These are phyloP conservation scores for Verticillium zaregamsianum DNA, from an alignment of 2,329 filamentous ascomycete genomes.

Conservation along the genomic window DNA sequence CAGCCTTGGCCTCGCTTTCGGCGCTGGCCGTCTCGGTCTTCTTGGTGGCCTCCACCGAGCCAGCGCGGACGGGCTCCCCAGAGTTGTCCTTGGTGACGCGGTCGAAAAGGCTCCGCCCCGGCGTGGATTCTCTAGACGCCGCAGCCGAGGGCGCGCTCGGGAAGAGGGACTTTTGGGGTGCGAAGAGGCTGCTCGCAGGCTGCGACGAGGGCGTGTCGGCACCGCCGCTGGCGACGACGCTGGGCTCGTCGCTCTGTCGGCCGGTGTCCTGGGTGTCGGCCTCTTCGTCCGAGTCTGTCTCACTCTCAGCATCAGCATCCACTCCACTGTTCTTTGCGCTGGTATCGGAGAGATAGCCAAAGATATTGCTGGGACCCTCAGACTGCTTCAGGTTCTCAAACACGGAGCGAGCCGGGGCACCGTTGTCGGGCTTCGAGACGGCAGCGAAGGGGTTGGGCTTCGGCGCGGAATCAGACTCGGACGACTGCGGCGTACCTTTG, in stretches of 20 bases:
- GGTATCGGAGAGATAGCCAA: slow-evolving; percentile 54
- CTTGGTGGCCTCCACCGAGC: slow-evolving; percentile 21
- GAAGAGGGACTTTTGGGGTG: slow-evolving; percentile 20
- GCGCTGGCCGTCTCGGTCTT: slow-evolving; percentile 22
- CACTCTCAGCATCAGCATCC: slow-evolving; percentile 42
- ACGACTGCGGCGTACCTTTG: slow-evolving; percentile 23
- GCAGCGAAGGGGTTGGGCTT: slow-evolving; percentile 28
- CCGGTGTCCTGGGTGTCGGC: slow-evolving; percentile 36
- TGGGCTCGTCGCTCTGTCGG: slow-evolving; percentile 39
- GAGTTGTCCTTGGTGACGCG: slow-evolving; percentile 47
- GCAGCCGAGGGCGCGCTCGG: slow-evolving; percentile 12
- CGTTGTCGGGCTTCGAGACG: slow-evolving; percentile 29
- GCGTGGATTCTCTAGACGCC: slow-evolving; percentile 36
- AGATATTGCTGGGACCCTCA: slow-evolving; percentile 44
- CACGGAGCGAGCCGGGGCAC: slow-evolving; percentile 37
- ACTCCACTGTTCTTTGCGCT: slow-evolving; percentile 50
- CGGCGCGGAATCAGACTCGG: slow-evolving; percentile 19
- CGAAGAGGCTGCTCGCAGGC: slow-evolving; percentile 25
- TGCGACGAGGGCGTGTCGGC: slow-evolving; percentile 34
- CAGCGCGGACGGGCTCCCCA: slow-evolving; percentile 43
- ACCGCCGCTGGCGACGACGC: slow-evolving; percentile 34
- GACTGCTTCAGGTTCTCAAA: slow-evolving; percentile 33
- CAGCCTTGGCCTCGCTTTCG: slow-evolving; percentile 18
- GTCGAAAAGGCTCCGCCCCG: slow-evolving; percentile 51
- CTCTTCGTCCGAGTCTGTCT: slow-evolving; percentile 37